These are phyloP conservation scores for Leccinum pallidistipes DNA, from an alignment of 1,284 basidiomycete genomes.

Conservation along the genomic window DNA sequence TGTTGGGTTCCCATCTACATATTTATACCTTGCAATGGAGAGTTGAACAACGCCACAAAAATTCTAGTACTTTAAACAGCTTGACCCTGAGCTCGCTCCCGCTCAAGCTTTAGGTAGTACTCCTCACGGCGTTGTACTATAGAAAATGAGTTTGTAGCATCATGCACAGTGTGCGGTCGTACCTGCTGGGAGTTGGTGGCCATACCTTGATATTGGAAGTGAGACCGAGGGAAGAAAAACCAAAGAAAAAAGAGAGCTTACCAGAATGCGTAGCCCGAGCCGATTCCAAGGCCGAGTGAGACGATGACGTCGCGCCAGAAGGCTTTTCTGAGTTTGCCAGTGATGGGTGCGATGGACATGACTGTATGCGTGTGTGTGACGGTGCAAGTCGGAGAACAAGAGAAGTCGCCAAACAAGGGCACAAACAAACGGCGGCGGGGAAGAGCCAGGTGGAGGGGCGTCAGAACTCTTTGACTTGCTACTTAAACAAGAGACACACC, in stretches of 20 bases:
- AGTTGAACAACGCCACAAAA: constrained; percentile 17
- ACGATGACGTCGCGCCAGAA: constrained; percentile 79
- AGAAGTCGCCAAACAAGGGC: constrained; percentile 34
- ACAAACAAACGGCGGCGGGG: constrained; percentile 32
- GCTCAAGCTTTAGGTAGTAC: constrained; percentile 82
- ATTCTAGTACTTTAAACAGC: constrained; percentile 17
- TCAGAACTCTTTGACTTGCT: constrained; percentile 19
- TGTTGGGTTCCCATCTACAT: constrained; percentile 13
- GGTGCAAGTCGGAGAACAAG: constrained; percentile 31
- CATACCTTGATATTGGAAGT: constrained; percentile 60
- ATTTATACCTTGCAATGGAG: constrained; percentile 29
- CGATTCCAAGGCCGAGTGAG: constrained; percentile 70
- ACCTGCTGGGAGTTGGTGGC: constrained; percentile 72
- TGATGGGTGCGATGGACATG: constrained; percentile 85
- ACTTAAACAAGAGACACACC: constrained; percentile 9
- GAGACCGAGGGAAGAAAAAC: constrained; percentile 15
- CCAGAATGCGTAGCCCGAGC: constrained; percentile 78
- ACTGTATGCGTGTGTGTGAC: constrained; percentile 12
- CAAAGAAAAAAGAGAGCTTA: constrained; percentile 38
- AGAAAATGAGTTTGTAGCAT: constrained; percentile 19
- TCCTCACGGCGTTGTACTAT: constrained; percentile 79
- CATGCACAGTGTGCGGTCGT: constrained; percentile 36
- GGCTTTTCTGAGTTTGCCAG: constrained; percentile 85
- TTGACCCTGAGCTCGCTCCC: constrained; percentile 40
- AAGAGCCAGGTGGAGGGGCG: constrained; percentile 8